Evolutionary conservation across 2,329 filamentous ascomycete genomes (phyloP).

Genomic region (Aspergillus clavatus): DNA sequence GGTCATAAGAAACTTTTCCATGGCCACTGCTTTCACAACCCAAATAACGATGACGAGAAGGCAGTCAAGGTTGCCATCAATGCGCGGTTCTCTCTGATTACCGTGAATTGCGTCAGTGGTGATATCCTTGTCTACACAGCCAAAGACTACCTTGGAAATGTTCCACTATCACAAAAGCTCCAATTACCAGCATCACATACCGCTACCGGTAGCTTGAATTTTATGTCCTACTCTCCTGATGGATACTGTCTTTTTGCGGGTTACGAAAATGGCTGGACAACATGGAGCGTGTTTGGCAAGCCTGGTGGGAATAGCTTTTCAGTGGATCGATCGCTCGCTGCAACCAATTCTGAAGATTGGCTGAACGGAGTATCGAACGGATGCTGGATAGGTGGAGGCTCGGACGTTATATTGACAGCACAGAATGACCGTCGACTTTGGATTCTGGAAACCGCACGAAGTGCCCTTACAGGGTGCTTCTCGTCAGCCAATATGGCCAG

Average conservation of each 20-base stretch:
- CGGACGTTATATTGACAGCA: slow-evolving; percentile 72
- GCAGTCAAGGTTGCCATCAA: slow-evolving; percentile 80
- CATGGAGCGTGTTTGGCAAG: slow-evolving; percentile 97
- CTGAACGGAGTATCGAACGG: slow-evolving; percentile 72
- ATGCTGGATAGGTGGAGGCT: slow-evolving; percentile 82
- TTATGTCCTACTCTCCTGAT: slow-evolving; percentile 83
- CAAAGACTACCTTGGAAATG: slow-evolving; percentile 88
- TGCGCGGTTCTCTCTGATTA: slow-evolving; percentile 88
- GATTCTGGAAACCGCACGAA: slow-evolving; percentile 87
- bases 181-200: slow-evolving; percentile 61
- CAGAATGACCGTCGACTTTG: slow-evolving; percentile 73
- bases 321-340: slow-evolving; percentile 59
- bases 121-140: slow-evolving; percentile 85
- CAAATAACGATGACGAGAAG: slow-evolving; percentile 54
- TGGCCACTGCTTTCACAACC: slow-evolving; percentile 84
- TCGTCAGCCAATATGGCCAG: slow-evolving; percentile 85
- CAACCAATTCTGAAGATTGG: slow-evolving; percentile 73
- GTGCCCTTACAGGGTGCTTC: slow-evolving; percentile 87
- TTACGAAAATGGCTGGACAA: slow-evolving; percentile 88
- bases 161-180: slow-evolving; percentile 78
- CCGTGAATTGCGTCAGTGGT: slow-evolving; percentile 75
- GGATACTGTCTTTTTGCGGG: slow-evolving; percentile 94
- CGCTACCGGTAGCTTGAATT: slow-evolving; percentile 66
- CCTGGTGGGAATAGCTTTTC: slow-evolving; percentile 78
- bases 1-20: slow-evolving; percentile 68